These are phyloP conservation scores for Gloeopeniophorella convolvens DNA, from an alignment of 768 basidiomycete species.

Conservation along the genomic window DNA sequence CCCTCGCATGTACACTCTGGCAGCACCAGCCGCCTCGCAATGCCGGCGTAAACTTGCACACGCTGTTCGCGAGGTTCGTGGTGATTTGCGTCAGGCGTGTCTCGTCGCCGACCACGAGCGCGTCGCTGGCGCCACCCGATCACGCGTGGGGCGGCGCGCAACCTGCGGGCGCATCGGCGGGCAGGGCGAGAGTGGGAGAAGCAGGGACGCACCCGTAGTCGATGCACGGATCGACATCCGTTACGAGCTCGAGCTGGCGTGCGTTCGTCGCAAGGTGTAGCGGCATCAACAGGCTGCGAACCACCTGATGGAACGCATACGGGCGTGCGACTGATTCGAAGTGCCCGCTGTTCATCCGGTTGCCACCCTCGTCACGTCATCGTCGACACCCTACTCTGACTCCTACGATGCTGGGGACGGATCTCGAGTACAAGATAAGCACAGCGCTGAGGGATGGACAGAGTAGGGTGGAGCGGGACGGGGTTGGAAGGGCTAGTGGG, in stretches of 20 bases:
- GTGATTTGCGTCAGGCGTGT: constrained; percentile 73
- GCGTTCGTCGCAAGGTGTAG: constrained; percentile 63
- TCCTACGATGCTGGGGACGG: too few relatives aligned
- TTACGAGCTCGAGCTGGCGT: constrained; percentile 57
- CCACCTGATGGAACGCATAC: constrained; percentile 71
- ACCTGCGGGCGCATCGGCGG: constrained; percentile 23
- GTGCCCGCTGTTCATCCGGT: constrained; percentile 81
- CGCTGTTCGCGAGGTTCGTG: constrained; percentile 81
- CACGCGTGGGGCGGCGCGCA: constrained; percentile 46
- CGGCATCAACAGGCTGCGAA: constrained; percentile 67
- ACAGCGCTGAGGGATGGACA: too few relatives aligned
- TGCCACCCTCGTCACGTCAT: constrained; percentile 39
- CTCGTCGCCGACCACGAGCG: constrained; percentile 79
- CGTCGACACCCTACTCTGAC: too few relatives aligned
- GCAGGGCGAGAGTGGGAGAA: neutral
- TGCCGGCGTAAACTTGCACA: constrained; percentile 72
- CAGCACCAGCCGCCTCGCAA: constrained; percentile 57
- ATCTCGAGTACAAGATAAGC: too few relatives aligned
- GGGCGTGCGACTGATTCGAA: constrained; percentile 70
- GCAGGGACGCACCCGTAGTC: constrained; percentile 45
- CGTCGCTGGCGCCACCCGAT: constrained; percentile 46
- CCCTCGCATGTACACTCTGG: constrained; percentile 21
- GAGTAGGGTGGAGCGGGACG: too few relatives aligned
- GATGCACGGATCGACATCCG: constrained; percentile 60
- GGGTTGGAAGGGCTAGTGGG: constrained; percentile 5